phyloP scores from a whole-genome alignment of 345 rosid species.

The Geranium rotundifolium region DNA sequence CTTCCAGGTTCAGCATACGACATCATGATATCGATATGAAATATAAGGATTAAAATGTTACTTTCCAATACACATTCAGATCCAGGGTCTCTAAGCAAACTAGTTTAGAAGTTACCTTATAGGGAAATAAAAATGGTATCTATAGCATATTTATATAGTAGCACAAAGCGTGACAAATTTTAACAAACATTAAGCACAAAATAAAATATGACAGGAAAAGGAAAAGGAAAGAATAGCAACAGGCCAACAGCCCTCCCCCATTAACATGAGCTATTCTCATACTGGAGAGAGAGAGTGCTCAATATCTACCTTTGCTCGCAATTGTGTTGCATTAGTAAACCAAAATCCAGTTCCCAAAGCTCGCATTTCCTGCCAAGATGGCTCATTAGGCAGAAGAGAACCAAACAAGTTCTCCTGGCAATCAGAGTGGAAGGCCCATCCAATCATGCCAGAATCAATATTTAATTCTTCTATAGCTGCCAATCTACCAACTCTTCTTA shows the following conservation, averaged over 20 bases:
- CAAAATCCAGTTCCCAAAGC: conserved; percentile 81
- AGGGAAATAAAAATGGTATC: neutral
- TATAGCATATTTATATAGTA: neutral
- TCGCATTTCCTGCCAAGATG: conserved; percentile 82
- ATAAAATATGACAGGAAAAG: neutral
- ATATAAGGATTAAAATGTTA: neutral
- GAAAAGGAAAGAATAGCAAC: neutral
- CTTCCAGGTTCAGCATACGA: neutral
- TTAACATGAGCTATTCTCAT: neutral
- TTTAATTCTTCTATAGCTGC: conserved; percentile 51
- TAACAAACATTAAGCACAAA: conserved; percentile 5
- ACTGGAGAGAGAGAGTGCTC: neutral
- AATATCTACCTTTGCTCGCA: conserved; percentile 60
- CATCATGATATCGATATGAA: too few relatives aligned
- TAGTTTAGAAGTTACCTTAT: neutral
- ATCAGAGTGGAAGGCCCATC: conserved; percentile 92
- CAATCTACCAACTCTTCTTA: conserved; percentile 45
- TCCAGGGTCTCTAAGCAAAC: neutral
- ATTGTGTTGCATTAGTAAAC: conserved; percentile 52
- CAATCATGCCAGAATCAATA: conserved; percentile 52
- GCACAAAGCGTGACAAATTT: neutral
- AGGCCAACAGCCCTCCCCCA: neutral
- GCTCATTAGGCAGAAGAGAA: conserved; percentile 56
- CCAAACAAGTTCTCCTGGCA: conserved; percentile 64
- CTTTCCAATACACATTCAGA: neutral